Conservation (phyloP, 345 rosid species). For the Crucihimalaya himalaica region DNA sequence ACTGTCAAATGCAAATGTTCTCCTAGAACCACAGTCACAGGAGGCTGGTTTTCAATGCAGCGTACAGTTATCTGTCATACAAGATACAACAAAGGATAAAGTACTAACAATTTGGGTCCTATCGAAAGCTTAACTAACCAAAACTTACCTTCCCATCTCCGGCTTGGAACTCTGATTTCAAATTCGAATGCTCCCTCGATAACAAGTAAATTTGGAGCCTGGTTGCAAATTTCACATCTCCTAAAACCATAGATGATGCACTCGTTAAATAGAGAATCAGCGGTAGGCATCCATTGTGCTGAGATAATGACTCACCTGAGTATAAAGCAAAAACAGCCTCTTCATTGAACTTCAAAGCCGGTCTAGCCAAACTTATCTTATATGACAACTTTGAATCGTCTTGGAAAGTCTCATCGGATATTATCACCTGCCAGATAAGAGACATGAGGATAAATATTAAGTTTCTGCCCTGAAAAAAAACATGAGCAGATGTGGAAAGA, state of each 20-base stretch:
- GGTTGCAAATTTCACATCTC: slow-evolving; percentile 53
- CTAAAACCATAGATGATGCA: slow-evolving; percentile 46
- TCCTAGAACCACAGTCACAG: slow-evolving; percentile 52
- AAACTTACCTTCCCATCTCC: slow-evolving; percentile 71
- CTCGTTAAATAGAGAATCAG: slow-evolving; percentile 5
- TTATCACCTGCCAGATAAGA: slow-evolving; percentile 53
- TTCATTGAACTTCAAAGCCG: slow-evolving; percentile 54
- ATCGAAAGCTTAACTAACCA: background rate
- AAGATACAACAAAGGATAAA: background rate
- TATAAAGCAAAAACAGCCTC: slow-evolving; percentile 61
- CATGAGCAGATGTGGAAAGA: background rate
- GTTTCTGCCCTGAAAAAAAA: background rate
- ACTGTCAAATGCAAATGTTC: slow-evolving; percentile 60
- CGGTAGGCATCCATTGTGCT: background rate
- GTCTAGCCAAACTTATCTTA: slow-evolving; percentile 64
- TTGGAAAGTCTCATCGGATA: slow-evolving; percentile 68
- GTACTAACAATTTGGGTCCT: background rate
- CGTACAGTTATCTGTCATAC: slow-evolving; percentile 53
- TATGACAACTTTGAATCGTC: slow-evolving; percentile 56
- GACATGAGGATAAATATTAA: background rate
- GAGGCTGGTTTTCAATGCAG: slow-evolving; percentile 64
- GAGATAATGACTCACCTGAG: slow-evolving; percentile 51
- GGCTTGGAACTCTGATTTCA: slow-evolving; percentile 75
- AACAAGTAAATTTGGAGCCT: slow-evolving; percentile 63
- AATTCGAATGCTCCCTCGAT: slow-evolving; percentile 67